Evolutionary conservation across 1,284 basidiomycete species (phyloP).

Genomic region (Bjerkandera adusta): DNA sequence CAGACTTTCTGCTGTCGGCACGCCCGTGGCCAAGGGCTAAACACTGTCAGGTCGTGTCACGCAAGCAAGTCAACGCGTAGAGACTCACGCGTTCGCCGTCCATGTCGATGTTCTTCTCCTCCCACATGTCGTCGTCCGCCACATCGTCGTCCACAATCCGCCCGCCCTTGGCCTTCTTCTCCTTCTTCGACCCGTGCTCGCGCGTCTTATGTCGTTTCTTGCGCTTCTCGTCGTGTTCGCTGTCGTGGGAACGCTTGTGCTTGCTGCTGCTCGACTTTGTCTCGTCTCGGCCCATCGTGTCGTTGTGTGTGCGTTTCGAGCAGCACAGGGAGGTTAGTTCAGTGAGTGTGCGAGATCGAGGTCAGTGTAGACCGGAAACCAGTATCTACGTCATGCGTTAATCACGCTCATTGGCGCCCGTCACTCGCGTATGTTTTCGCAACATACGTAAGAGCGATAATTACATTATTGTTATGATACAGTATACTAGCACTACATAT

Average conservation of each 20-base stretch:
- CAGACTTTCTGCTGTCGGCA: slow-evolving; percentile 79
- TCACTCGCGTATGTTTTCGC: too few relatives aligned
- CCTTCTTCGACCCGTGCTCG: slow-evolving; percentile 37
- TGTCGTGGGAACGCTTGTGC: slow-evolving; percentile 37
- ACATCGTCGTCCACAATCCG: slow-evolving; percentile 68
- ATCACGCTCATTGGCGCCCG: too few relatives aligned
- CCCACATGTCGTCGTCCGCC: slow-evolving; percentile 75
- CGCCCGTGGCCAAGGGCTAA: slow-evolving; percentile 66
- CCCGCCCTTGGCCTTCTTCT: slow-evolving; percentile 30
- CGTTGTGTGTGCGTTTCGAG: too few relatives aligned
- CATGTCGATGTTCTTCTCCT: slow-evolving; percentile 83
- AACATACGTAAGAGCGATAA: too few relatives aligned
- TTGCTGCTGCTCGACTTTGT: too few relatives aligned
- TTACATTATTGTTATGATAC: too few relatives aligned
- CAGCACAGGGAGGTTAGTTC: too few relatives aligned
- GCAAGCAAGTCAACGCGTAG: not conserved
- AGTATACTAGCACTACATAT: too few relatives aligned
- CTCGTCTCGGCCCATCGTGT: too few relatives aligned
- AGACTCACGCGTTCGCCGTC: slow-evolving; percentile 65
- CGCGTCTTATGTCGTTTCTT: slow-evolving; percentile 53
- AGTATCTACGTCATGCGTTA: too few relatives aligned
- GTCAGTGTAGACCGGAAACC: too few relatives aligned
- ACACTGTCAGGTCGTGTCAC: slow-evolving; percentile 8
- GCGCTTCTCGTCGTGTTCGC: slow-evolving; percentile 37
- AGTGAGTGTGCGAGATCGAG: too few relatives aligned